Evolutionary conservation across 1,284 basidiomycete genomes (phyloP), one percentile per base, ranked within the genome.

Genomic region (Ceratobasidium sp.): DNA sequence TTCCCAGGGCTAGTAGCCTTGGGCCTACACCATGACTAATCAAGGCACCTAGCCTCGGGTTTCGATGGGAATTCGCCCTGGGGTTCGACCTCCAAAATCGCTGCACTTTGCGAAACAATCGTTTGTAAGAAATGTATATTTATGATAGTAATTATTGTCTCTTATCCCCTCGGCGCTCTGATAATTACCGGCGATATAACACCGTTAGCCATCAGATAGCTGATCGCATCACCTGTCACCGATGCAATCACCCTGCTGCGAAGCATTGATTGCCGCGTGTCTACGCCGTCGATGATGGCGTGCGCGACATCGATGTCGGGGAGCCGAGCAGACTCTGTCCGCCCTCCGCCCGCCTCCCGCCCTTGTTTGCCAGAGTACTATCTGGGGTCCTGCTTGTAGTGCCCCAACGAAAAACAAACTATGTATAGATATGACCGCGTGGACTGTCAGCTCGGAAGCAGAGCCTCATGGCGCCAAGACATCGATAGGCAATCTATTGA

Each of bases 171-270:
- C n/a, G n/a, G n/a, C n/a, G n/a, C n/a, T n/a, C n/a, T n/a, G n/a
- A n/a, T n/a, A n/a, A n/a, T n/a, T n/a, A n/a, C n/a, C n/a, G n/a
- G n/a, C n/a, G n/a, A n/a, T n/a, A n/a, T n/a, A n/a, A n/a, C n/a
- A n/a, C n/a, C n/a, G n/a, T n/a, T n/a, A n/a, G n/a, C n/a, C n/a
- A n/a, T n/a, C n/a, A n/a, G n/a, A n/a, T n/a, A n/a, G n/a, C n/a
- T n/a, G n/a, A n/a, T 31, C 53, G 17, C 50, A 53, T 53, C 50
- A 53, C 9, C 50, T 53, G 50, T 53, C 50, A 53, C n/a, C 50
- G 14, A 24, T 24, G 14, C n/a, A 53, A 53, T 11, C 50, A 53
- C 50, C 50, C 50, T n/a, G 50, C 50, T 24, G n/a, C n/a, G 19
- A 19, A 53, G 50, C 50, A 53, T 53, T 24, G 4, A 53, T 53